Conservation (phyloP, 1,284 basidiomycete genomes). For the Tetrapyrgos nigripes region DNA sequence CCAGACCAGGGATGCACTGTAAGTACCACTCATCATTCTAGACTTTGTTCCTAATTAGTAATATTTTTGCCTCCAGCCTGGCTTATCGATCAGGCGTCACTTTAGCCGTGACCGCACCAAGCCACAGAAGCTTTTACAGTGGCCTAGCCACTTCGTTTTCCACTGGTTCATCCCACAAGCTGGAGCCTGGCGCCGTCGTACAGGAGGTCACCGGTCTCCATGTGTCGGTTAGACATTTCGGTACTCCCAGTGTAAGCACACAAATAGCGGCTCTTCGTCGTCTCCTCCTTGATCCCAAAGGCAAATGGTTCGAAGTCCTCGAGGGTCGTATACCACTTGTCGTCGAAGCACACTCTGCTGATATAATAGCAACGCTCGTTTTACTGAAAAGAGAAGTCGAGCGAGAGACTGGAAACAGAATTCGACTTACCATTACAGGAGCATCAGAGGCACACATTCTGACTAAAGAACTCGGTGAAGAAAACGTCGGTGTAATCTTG, state of each 20-base stretch:
- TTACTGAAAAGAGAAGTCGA: slow-evolving; percentile 80
- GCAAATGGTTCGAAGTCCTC: slow-evolving; percentile 59
- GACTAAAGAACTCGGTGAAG: slow-evolving; percentile 75
- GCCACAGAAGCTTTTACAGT: slow-evolving; percentile 59
- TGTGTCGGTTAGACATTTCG: slow-evolving; percentile 40
- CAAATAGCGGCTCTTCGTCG: slow-evolving; percentile 70
- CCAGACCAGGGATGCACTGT: slow-evolving; percentile 77
- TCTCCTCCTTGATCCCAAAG: slow-evolving; percentile 60
- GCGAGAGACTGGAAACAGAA: slow-evolving; percentile 35
- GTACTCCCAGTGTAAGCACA: slow-evolving; percentile 59
- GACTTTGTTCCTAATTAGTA: not conserved
- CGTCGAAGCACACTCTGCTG: slow-evolving; percentile 65
- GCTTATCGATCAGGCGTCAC: slow-evolving; percentile 69
- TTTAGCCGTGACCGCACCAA: slow-evolving; percentile 66
- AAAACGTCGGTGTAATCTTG: slow-evolving; percentile 79
- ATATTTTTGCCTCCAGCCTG: slow-evolving; percentile 43
- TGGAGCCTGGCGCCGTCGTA: slow-evolving; percentile 74
- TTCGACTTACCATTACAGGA: slow-evolving; percentile 70
- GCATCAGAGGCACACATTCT: slow-evolving; percentile 79
- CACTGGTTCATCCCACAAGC: slow-evolving; percentile 63
- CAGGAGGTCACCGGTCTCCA: slow-evolving; percentile 54
- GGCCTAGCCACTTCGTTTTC: slow-evolving; percentile 76
- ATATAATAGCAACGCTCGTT: slow-evolving; percentile 79
- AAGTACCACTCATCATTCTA: slow-evolving; percentile 34
- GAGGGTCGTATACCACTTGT: slow-evolving; percentile 55